A percentile compares a stretch with the other conserved stretches of the same genome.
These are phyloP conservation scores for Euphorbia pulcherrima DNA, from an alignment of 345 rosid genomes.

Conservation along the genomic window DNA sequence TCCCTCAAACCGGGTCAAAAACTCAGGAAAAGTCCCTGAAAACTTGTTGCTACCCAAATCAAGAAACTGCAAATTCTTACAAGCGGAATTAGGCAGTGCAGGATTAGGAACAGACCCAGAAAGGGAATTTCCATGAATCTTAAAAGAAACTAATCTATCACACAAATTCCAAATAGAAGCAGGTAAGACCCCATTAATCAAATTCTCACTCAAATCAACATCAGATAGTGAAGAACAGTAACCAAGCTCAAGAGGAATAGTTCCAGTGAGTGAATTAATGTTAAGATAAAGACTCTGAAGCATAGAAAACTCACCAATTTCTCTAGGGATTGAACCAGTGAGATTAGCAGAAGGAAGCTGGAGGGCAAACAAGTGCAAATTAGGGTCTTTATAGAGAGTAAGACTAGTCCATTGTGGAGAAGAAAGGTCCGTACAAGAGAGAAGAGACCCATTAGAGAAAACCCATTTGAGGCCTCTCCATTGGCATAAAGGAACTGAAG, in stretches of 20 bases:
- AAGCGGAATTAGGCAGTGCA: conserved; percentile 74
- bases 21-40: conserved; percentile 78
- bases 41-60: conserved; percentile 78
- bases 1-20: conserved; percentile 51
- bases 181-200: conserved; percentile 54
- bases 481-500: conserved; percentile 81
- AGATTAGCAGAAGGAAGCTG: conserved; percentile 97
- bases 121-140: conserved; percentile 62
- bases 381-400: conserved; percentile 66
- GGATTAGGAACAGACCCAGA: conserved; percentile 72
- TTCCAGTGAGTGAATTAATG: conserved; percentile 72
- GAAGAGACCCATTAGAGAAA: conserved; percentile 55
- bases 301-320: conserved; percentile 84
- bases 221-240: conserved; percentile 76
- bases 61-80: conserved; percentile 59
- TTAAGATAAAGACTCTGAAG: conserved; percentile 74
- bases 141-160: conserved; percentile 61
- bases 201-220: conserved; percentile 68
- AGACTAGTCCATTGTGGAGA: conserved; percentile 64
- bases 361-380: conserved; percentile 69
- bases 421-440: conserved; percentile 54
- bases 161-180: conserved; percentile 95
- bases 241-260: conserved; percentile 89
- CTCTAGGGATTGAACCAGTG: conserved; percentile 83
- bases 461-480: conserved; percentile 99